Percentiles rank a stretch among this genome's conserved stretches.
phyloP scores from a whole-genome alignment of 1,284 basidiomycete genomes.

The Salmacisia buchloeana region DNA sequence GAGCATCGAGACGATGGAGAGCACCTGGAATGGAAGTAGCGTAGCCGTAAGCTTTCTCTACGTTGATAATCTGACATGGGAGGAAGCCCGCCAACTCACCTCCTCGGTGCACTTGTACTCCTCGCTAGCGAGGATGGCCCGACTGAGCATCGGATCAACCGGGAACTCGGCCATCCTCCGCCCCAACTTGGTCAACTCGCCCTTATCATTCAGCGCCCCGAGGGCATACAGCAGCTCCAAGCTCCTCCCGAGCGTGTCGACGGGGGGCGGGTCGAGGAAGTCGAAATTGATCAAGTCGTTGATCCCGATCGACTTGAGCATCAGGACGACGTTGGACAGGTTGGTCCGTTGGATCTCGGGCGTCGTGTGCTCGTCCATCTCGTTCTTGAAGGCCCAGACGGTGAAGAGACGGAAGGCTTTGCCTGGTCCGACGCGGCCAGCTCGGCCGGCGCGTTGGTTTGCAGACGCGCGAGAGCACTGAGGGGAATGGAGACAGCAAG shows the following conservation, averaged over 20 bases:
- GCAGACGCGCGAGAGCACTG: conserved; percentile 93
- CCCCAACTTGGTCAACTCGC: conserved; percentile 91
- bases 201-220: conserved; percentile 90
- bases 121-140: conserved; percentile 92
- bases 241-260: conserved; percentile 94
- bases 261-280: conserved; percentile 67
- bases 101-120: conserved; percentile 93
- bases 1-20: conserved; percentile 96
- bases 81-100: too few relatives aligned
- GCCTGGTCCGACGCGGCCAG: conserved; percentile 95
- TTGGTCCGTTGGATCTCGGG: conserved; percentile 60
- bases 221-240: conserved; percentile 90
- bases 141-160: conserved; percentile 94
- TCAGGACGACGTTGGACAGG: conserved; percentile 58
- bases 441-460: conserved; percentile 91
- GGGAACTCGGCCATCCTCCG: conserved; percentile 98
- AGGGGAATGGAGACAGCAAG: not conserved
- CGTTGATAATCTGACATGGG: not conserved
- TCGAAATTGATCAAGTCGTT: conserved; percentile 63
- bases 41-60: not conserved
- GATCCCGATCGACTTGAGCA: conserved; percentile 62
- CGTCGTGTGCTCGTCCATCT: conserved; percentile 61
- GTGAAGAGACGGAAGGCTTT: conserved; percentile 82
- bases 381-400: conserved; percentile 63
- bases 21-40: conserved; percentile 57